Conservation (phyloP, 306 rosid genomes). For the Medicago arabica region DNA sequence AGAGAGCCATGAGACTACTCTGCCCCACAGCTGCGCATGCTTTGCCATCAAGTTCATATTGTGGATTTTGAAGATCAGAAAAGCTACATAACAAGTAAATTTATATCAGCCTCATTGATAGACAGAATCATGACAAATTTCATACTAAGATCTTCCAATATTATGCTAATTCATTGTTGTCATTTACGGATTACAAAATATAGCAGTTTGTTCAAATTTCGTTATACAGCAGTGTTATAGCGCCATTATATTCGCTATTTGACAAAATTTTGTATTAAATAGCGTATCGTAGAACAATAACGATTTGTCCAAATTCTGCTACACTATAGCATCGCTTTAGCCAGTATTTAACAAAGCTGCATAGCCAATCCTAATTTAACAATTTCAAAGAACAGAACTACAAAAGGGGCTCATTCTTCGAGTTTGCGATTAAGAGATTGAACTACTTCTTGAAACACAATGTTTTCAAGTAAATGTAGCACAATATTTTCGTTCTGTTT, state of each 20-base stretch:
- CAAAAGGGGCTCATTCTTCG: too few species aligned
- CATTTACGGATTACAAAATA: not conserved
- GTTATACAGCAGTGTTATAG: not conserved
- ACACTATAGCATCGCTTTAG: not conserved
- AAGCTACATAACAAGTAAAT: constrained; percentile 59
- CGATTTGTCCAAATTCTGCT: not conserved
- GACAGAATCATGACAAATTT: constrained; percentile 12
- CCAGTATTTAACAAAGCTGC: too few species aligned
- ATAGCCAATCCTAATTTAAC: too few species aligned
- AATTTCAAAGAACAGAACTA: too few species aligned
- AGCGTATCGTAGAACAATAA: not conserved
- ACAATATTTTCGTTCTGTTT: too few species aligned
- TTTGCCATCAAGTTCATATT: constrained; percentile 76
- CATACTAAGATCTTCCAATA: not conserved
- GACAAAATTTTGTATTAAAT: not conserved
- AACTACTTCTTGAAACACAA: too few species aligned
- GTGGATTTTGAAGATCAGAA: constrained; percentile 83
- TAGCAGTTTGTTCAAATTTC: not conserved
- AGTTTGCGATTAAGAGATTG: too few species aligned
- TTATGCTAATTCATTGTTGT: not conserved
- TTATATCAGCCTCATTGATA: constrained; percentile 16
- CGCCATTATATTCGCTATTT: not conserved
- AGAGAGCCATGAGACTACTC: constrained; percentile 96
- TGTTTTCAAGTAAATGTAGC: too few species aligned
- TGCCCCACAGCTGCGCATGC: constrained; percentile 96